Conservation (phyloP, 2,329 filamentous ascomycete species). For the Zymoseptoria tritici region DNA sequence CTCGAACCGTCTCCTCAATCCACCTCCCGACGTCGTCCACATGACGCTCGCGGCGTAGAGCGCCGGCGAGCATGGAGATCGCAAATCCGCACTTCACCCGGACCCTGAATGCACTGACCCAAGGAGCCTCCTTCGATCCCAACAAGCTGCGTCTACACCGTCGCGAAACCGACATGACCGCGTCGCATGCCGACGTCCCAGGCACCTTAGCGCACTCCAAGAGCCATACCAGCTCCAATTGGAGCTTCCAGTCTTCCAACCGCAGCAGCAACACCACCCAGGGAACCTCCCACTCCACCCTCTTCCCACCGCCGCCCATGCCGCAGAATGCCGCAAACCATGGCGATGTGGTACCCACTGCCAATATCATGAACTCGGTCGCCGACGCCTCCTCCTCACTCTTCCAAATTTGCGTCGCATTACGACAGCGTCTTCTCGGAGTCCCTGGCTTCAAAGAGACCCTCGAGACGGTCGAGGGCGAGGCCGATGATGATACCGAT, state of each 20-base stretch:
- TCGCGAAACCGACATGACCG: constrained; percentile 14
- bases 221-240: constrained; percentile 40
- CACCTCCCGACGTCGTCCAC: not conserved
- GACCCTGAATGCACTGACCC: constrained; percentile 26
- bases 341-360: constrained; percentile 63
- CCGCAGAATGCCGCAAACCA: constrained; percentile 27
- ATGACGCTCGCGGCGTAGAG: constrained; percentile 13
- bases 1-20: not conserved
- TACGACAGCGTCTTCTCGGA: constrained; percentile 72
- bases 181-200: constrained; percentile 11
- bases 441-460: constrained; percentile 77
- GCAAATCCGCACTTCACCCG: constrained; percentile 21
- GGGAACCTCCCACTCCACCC: constrained; percentile 38
- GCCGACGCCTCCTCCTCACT: constrained; percentile 86
- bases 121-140: constrained; percentile 9
- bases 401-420: constrained; percentile 86
- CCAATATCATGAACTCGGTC: constrained; percentile 95
- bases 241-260: constrained; percentile 41
- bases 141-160: constrained; percentile 9
- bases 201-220: constrained; percentile 35
- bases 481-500: constrained; percentile 60
- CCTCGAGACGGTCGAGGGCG: constrained; percentile 63
- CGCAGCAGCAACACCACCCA: constrained; percentile 43
- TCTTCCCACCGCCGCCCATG: constrained; percentile 33
- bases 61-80: constrained; percentile 22